phyloP scores from a whole-genome alignment of 805 yeast species.

The Myxozyma geophila region DNA sequence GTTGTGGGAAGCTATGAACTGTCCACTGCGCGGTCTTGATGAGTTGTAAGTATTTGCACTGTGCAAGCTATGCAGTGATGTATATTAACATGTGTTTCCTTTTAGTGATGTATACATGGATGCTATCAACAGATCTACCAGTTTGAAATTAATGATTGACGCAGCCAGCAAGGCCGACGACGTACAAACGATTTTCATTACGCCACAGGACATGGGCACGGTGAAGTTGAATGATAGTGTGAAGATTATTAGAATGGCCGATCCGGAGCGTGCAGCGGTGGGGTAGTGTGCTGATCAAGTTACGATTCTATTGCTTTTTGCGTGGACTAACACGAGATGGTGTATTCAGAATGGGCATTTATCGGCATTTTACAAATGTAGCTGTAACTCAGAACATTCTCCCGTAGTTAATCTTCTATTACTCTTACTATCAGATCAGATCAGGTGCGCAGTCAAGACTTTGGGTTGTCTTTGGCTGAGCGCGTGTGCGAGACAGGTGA shows the following conservation, averaged over 20 bases:
- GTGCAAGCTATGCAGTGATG: not conserved
- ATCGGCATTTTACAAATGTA: no score
- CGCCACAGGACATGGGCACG: slow-evolving; percentile 86
- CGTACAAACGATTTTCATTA: slow-evolving; percentile 87
- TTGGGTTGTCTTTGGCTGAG: not conserved
- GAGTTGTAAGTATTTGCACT: slow-evolving; percentile 54
- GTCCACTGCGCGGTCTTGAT: slow-evolving; percentile 86
- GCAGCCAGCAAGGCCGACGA: slow-evolving; percentile 66
- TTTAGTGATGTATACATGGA: slow-evolving; percentile 90
- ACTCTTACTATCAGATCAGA: not conserved
- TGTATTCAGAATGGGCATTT: no score
- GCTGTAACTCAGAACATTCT: not conserved
- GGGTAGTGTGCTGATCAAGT: not conserved
- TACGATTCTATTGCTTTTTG: not conserved
- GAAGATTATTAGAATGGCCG: slow-evolving; percentile 43
- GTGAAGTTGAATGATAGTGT: slow-evolving; percentile 63
- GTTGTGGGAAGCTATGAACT: slow-evolving; percentile 91
- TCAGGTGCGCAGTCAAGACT: not conserved
- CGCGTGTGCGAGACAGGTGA: not conserved
- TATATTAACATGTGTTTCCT: not conserved
- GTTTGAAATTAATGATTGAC: slow-evolving; percentile 71
- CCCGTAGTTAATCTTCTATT: no score
- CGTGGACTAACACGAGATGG: not conserved
- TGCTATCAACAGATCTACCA: slow-evolving; percentile 80
- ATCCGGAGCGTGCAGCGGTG: slow-evolving; percentile 41